Evolutionary conservation across 2,329 filamentous ascomycete genomes (phyloP), one percentile per base, ranked within the genome.

Genomic region (Davidsoniella virescens): DNA sequence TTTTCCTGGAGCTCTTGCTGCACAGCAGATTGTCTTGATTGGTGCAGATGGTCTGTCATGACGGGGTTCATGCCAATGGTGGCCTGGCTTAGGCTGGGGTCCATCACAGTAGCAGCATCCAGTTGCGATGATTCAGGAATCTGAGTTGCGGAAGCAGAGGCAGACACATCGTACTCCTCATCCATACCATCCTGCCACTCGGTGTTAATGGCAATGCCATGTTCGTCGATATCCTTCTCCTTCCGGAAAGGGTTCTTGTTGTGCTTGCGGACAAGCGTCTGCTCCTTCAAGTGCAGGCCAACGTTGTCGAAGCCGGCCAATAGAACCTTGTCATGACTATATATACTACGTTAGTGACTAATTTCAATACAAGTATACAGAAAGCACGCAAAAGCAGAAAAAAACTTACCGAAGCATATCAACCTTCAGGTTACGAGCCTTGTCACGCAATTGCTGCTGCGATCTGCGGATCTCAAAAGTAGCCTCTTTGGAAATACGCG

Each of bases 381-480:
- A 23, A 4, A 14, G 4, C 14, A 16, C n/a, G n/a, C 3, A 37
- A 25, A 18, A n/a, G n/a, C n/a, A n/a, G n/a, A 26, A 17, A 33
- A 40, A 6, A 7, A 60, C 64, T 52, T 56, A 66, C 65, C 65
- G 65, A 14, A 78, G 62, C 43, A 71, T 65, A 29, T 71, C 67
- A 36, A 73, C 70, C 62, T 78, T 78, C 50, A 75, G 55, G 51
- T 74, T 69, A 46, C 74, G 69, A n/a, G 74, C 74, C 60, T 72
- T 73, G 64, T 78, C 74, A 5, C 74, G 72, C 51, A 73, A 66
- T 4, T 71, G 70, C 59, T 76, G 73, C 61, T 76, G 73, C 56
- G 70, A 68, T 46, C 73, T 70, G 2, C 58, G 58, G 60, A 4
- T 59, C 55, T 46, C 48, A 47, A 46, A 47, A 18, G 47, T 23